Conservation (phyloP, 495 filamentous ascomycete genomes). For the Viridothelium virens region DNA sequence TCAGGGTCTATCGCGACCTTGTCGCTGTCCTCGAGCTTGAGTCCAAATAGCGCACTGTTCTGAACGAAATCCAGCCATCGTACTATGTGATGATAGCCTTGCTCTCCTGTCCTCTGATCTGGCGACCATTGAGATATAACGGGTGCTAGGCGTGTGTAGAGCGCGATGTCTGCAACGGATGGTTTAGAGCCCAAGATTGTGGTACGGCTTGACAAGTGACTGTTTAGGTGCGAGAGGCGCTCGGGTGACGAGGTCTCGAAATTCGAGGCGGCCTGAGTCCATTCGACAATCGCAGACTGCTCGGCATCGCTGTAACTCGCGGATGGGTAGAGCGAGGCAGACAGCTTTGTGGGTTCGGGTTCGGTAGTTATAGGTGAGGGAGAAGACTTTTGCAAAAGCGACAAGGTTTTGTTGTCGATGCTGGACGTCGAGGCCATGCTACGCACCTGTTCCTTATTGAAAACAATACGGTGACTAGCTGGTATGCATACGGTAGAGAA, state of each 20-base stretch:
- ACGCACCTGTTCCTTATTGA: not conserved
- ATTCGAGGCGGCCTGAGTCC: constrained; percentile 62
- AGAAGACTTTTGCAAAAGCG: constrained; percentile 20
- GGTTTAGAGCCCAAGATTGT: constrained; percentile 87
- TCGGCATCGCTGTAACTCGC: constrained; percentile 30
- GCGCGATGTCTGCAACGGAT: constrained; percentile 77
- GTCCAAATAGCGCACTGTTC: constrained; percentile 69
- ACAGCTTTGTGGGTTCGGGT: constrained; percentile 45
- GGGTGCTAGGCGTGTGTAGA: constrained; percentile 75
- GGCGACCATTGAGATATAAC: constrained; percentile 70
- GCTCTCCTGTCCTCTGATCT: constrained; percentile 84
- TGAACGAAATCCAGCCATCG: constrained; percentile 92
- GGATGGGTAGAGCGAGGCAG: constrained; percentile 53
- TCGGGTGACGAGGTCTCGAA: constrained; percentile 50
- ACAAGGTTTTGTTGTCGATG: constrained; percentile 15
- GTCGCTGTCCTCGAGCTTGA: constrained; percentile 61
- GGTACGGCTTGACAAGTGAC: constrained; percentile 77
- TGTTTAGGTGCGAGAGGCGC: constrained; percentile 65
- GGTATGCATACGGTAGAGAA: not conserved
- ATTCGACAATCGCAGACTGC: constrained; percentile 66
- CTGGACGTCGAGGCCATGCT: not conserved
- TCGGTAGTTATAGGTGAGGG: constrained; percentile 17
- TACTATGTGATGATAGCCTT: constrained; percentile 85
- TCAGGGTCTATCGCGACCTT: constrained; percentile 73
- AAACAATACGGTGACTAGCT: not conserved